Evolutionary conservation across 306 rosid genomes (phyloP).

Genomic region (Vachellia collinsii): DNA sequence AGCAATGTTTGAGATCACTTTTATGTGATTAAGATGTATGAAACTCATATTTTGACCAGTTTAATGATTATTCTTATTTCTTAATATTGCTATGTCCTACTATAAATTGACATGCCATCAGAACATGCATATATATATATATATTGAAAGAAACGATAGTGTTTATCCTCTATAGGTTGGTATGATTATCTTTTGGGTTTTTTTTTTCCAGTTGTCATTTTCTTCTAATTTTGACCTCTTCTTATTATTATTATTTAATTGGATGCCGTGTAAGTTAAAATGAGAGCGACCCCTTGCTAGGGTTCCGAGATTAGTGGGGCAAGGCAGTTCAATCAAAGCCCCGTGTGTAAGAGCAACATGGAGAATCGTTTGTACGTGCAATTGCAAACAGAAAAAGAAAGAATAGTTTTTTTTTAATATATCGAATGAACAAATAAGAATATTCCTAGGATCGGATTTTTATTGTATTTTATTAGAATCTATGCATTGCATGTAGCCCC

Average conservation of each 20-base stretch:
- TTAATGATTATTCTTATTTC: background rate
- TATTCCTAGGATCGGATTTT: background rate
- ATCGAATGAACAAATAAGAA: background rate
- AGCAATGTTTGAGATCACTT: too few relatives aligned
- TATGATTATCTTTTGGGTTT: background rate
- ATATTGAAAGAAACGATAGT: background rate
- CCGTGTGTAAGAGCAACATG: background rate
- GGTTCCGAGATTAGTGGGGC: background rate
- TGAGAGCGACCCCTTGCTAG: background rate
- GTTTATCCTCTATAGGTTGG: background rate
- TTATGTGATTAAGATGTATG: too few relatives aligned
- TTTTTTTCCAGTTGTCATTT: background rate
- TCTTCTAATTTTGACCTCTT: background rate
- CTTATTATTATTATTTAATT: background rate
- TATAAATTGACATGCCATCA: background rate
- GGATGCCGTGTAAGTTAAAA: background rate
- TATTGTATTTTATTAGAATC: background rate
- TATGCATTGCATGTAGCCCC: too few relatives aligned
- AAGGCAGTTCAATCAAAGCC: background rate
- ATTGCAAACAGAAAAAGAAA: background rate
- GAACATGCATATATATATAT: too few relatives aligned
- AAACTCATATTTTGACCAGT: background rate
- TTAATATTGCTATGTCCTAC: background rate
- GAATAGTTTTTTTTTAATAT: background rate
- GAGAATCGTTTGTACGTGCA: background rate